These are phyloP conservation scores for Metschnikowia lochheadii DNA, from an alignment of 805 yeast genomes.

Conservation along the genomic window DNA sequence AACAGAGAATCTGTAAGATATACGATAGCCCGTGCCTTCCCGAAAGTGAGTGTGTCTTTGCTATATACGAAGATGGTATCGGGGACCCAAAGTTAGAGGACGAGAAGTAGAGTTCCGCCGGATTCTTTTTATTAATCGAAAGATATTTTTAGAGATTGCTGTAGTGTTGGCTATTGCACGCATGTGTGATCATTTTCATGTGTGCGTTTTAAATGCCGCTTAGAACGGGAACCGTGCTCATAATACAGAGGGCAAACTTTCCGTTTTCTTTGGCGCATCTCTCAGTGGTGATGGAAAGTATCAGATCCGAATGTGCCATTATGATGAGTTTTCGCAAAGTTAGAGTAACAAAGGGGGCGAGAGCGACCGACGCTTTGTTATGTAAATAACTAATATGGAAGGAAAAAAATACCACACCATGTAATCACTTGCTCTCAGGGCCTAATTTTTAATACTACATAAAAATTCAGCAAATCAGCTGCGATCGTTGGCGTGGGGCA, in stretches of 20 bases:
- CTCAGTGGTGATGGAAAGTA: not conserved
- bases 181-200: not conserved
- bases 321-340: not conserved
- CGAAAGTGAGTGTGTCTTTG: slow-evolving; percentile 91
- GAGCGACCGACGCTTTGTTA: no score
- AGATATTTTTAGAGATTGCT: not conserved
- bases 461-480: not conserved
- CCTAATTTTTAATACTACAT: no score
- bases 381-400: no score
- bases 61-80: slow-evolving; percentile 93
- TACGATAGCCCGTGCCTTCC: slow-evolving; percentile 97
- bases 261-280: not conserved
- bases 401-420: no score
- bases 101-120: slow-evolving; percentile 17
- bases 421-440: no score
- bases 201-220: not conserved
- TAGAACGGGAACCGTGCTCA: not conserved
- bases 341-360: no score
- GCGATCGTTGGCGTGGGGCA: not conserved
- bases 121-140: not conserved
- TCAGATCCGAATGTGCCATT: not conserved
- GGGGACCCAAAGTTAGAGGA: slow-evolving; percentile 92
- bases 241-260: not conserved
- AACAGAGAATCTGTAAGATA: slow-evolving; percentile 88
- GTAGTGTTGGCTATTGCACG: not conserved